Percentiles rank a stretch among this genome's conserved stretches.
These are phyloP conservation scores for Clarireedia paspali DNA, from an alignment of 2,329 filamentous ascomycete species.

Conservation along the genomic window DNA sequence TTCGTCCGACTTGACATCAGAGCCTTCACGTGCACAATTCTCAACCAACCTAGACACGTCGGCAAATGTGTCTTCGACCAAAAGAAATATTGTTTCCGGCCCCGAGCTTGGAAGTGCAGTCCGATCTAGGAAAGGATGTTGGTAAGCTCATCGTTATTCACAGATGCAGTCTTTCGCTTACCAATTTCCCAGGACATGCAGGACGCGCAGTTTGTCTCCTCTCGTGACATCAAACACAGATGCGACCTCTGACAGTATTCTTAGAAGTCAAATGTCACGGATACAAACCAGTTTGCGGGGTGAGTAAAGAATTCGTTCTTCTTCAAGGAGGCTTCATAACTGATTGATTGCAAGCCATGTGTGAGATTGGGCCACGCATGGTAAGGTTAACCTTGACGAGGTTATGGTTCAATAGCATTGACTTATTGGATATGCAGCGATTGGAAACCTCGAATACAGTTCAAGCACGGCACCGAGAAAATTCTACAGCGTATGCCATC, in stretches of 20 bases:
- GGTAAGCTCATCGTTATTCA: not conserved
- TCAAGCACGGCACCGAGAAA: conserved; percentile 44
- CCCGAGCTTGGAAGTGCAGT: not conserved
- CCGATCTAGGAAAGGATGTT: not conserved
- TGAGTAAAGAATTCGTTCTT: not conserved
- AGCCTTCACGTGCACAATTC: no score
- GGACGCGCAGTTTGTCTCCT: conserved; percentile 1
- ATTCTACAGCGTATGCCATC: conserved; percentile 44
- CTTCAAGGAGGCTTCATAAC: not conserved
- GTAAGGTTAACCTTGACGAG: not conserved
- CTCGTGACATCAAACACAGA: not conserved
- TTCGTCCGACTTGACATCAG: not conserved
- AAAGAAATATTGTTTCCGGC: not conserved
- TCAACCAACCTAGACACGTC: not conserved
- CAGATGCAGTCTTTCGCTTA: not conserved
- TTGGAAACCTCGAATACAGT: conserved; percentile 48
- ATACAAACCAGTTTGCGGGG: not conserved
- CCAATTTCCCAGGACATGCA: conserved; percentile 4
- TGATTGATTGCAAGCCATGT: not conserved
- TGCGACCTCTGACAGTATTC: not conserved
- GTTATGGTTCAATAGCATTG: not conserved
- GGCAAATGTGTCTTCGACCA: not conserved
- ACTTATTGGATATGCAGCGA: conserved; percentile 32
- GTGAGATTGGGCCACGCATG: not conserved
- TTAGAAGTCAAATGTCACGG: conserved; percentile 6